Evolutionary conservation across 1,139 yeast genomes (phyloP).

Genomic region (Yamadazyma conglobata): DNA sequence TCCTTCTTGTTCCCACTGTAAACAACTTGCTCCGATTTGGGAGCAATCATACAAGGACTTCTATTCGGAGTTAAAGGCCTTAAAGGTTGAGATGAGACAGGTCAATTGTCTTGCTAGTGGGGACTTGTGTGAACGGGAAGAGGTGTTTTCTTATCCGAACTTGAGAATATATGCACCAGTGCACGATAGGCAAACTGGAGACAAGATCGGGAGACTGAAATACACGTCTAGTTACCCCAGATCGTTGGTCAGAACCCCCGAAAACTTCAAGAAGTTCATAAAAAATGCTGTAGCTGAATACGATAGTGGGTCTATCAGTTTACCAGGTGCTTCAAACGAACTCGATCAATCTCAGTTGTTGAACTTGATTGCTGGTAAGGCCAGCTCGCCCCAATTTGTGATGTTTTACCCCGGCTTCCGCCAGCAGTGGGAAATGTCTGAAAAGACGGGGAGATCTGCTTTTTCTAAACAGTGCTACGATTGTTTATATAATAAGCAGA

Average conservation of each 20-base stretch:
- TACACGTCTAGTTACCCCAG: constrained; percentile 47
- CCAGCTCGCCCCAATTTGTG: constrained; percentile 47
- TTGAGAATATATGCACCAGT: constrained; percentile 60
- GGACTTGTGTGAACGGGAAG: constrained; percentile 64
- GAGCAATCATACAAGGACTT: constrained; percentile 48
- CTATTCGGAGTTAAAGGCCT: constrained; percentile 30
- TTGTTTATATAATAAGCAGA: constrained; percentile 47
- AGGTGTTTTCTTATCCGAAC: constrained; percentile 53
- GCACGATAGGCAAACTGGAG: constrained; percentile 25
- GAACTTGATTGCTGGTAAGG: constrained; percentile 46
- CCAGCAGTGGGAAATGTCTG: constrained; percentile 37
- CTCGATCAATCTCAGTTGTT: constrained; percentile 33
- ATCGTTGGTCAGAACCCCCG: constrained; percentile 41
- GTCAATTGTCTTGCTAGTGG: constrained; percentile 73
- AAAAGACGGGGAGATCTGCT: constrained; percentile 28
- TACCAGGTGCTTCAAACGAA: constrained; percentile 36
- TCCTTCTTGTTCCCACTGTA: constrained; percentile 73
- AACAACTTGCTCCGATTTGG: constrained; percentile 63
- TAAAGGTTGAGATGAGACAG: constrained; percentile 56
- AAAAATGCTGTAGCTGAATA: constrained; percentile 49
- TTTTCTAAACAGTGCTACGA: constrained; percentile 43
- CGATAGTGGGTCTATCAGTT: constrained; percentile 32
- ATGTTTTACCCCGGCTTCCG: constrained; percentile 62
- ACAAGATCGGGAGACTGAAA: constrained; percentile 27
- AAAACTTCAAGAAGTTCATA: constrained; percentile 50